Percentiles rank a stretch among this genome's conserved stretches.
These are phyloP conservation scores for Cladosporium sp. DNA, from an alignment of 2,329 filamentous ascomycete species.

Conservation along the genomic window DNA sequence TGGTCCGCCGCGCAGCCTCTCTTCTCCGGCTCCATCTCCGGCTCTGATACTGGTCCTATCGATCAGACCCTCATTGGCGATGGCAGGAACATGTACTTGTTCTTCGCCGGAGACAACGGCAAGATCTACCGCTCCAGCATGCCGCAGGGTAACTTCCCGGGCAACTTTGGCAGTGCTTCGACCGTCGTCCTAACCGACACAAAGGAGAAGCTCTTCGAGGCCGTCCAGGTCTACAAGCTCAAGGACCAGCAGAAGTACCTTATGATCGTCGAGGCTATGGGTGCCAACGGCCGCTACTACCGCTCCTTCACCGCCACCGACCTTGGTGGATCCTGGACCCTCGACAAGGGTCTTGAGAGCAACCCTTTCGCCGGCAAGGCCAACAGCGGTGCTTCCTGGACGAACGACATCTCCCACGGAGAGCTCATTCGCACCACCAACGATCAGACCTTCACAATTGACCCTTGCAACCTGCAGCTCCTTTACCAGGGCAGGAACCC, in stretches of 20 bases:
- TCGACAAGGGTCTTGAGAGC: constrained; percentile 51
- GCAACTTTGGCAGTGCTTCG: constrained; percentile 51
- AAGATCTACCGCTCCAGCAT: constrained; percentile 61
- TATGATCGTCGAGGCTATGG: constrained; percentile 63
- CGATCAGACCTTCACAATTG: constrained; percentile 60
- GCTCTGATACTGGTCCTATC: constrained; percentile 51
- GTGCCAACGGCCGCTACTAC: constrained; percentile 57
- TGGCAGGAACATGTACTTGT: constrained; percentile 58
- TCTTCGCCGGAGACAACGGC: constrained; percentile 64
- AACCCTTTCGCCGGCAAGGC: constrained; percentile 61
- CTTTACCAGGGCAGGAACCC: constrained; percentile 58
- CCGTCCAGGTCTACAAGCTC: constrained; percentile 61
- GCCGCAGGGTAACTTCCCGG: constrained; percentile 58
- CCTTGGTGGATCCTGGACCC: constrained; percentile 54
- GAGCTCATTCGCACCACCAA: constrained; percentile 53
- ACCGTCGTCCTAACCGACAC: constrained; percentile 51
- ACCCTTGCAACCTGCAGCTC: constrained; percentile 60
- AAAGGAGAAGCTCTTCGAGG: constrained; percentile 58
- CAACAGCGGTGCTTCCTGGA: constrained; percentile 62
- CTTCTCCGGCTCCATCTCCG: constrained; percentile 50
- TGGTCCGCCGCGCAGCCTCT: constrained; percentile 54
- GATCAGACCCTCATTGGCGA: constrained; percentile 63
- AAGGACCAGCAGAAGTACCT: constrained; percentile 53
- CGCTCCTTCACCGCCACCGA: constrained; percentile 59
- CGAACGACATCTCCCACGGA: constrained; percentile 63